Evolutionary conservation across 352 stramenopile genomes (phyloP).

Genomic region (Phytophthora macrochlamydospora): DNA sequence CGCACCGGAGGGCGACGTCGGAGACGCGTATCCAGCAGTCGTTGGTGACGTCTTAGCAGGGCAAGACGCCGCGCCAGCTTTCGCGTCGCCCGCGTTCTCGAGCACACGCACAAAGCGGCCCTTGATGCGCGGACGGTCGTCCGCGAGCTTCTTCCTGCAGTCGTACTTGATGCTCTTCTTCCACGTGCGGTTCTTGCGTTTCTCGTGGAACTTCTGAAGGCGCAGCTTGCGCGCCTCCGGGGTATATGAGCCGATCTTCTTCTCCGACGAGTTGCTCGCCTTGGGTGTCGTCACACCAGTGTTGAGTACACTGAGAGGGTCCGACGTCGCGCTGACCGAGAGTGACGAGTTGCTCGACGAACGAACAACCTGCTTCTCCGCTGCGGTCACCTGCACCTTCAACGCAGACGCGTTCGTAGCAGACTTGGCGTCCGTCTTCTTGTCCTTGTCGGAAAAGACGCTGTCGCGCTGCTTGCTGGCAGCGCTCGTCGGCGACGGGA

Average conservation of each 20-base stretch:
- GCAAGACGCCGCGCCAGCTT: conserved; percentile 39
- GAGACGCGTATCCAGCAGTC: conserved; percentile 31
- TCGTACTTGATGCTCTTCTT: conserved; percentile 99
- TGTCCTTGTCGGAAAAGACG: conserved; percentile 47
- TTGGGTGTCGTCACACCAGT: conserved; percentile 33
- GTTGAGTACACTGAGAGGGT: conserved; percentile 55
- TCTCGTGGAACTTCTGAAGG: conserved; percentile 97
- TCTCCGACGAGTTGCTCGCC: conserved; percentile 27
- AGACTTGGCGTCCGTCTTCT: conserved; percentile 13
- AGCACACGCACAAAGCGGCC: conserved; percentile 92
- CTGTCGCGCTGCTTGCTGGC: conserved; percentile 56
- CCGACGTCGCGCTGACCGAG: conserved; percentile 32
- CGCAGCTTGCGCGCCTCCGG: conserved; percentile 91
- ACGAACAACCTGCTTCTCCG: no score
- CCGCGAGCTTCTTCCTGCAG: conserved; percentile 97
- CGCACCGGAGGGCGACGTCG: conserved; percentile 29
- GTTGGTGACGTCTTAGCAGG: conserved; percentile 3
- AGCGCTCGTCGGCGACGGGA: conserved; percentile 74
- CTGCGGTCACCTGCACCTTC: conserved; percentile 29
- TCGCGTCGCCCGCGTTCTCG: conserved; percentile 57
- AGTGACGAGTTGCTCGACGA: conserved; percentile 27
- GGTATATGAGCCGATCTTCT: conserved; percentile 95
- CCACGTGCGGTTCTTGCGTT: conserved; percentile 97
- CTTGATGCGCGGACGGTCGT: conserved; percentile 94
- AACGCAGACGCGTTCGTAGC: conserved; percentile 29